phyloP scores from a whole-genome alignment of 1,284 basidiomycete species.

The Marasmius tenuissimus region DNA sequence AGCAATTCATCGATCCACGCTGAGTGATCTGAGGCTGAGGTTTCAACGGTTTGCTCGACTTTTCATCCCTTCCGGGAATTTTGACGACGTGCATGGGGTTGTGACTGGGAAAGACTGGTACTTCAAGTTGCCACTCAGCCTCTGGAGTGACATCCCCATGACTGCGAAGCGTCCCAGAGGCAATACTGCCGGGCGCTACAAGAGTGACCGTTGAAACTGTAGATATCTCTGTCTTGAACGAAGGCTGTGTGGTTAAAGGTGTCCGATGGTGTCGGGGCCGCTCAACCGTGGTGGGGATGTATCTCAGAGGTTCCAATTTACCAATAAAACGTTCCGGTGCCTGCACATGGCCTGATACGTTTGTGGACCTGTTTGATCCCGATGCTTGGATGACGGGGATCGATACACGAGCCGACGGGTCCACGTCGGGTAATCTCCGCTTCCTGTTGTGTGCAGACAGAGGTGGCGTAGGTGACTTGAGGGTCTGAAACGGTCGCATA shows the following conservation, averaged over 20 bases:
- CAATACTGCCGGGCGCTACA: not conserved
- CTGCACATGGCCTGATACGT: too few relatives aligned
- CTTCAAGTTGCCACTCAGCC: slow-evolving; percentile 12
- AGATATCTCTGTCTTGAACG: slow-evolving; percentile 35
- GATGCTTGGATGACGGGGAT: not conserved
- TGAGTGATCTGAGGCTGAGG: not conserved
- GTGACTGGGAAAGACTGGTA: slow-evolving; percentile 16
- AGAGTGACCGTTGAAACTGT: slow-evolving; percentile 18
- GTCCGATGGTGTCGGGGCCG: slow-evolving; percentile 1
- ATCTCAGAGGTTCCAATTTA: slow-evolving; percentile 20
- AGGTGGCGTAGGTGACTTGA: slow-evolving; percentile 60
- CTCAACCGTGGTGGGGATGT: not conserved
- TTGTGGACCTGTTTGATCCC: too few relatives aligned
- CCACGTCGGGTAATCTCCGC: slow-evolving; percentile 24
- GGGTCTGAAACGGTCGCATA: slow-evolving; percentile 32
- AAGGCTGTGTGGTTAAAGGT: slow-evolving; percentile 20
- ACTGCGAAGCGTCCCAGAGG: not conserved
- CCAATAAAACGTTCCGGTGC: not conserved
- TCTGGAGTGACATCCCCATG: not conserved
- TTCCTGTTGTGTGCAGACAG: slow-evolving; percentile 36
- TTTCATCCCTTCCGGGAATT: not conserved
- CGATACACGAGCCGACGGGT: slow-evolving; percentile 10
- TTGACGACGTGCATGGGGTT: slow-evolving; percentile 12
- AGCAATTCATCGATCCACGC: not conserved
- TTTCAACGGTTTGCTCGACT: not conserved